A percentile compares a stretch with the other conserved stretches of the same genome.
These are phyloP conservation scores for Thuja plicata DNA, from an alignment of 83 land plant species.

Conservation along the genomic window DNA sequence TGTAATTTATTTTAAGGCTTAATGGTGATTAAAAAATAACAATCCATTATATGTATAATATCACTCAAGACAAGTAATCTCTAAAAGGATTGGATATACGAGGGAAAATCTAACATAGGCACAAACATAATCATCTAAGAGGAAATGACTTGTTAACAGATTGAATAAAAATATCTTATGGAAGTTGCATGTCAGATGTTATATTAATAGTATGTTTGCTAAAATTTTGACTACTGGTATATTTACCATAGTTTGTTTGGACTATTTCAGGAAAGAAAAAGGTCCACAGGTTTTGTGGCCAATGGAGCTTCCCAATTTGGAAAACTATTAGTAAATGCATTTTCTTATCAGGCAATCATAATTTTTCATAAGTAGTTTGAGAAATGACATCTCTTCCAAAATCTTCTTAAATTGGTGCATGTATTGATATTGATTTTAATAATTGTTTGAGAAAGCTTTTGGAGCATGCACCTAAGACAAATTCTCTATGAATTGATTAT, in stretches of 20 bases:
- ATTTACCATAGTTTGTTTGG: constrained; percentile 54
- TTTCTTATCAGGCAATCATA: constrained; percentile 27
- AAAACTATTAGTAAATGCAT: constrained; percentile 30
- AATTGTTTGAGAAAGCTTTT: constrained; percentile 35
- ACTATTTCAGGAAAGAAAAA: neutral
- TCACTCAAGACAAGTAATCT: too few relatives aligned
- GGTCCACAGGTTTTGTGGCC: constrained; percentile 9
- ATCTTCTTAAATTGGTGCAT: neutral
- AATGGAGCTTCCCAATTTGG: constrained; percentile 6
- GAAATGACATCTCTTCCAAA: neutral
- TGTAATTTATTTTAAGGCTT: too few relatives aligned
- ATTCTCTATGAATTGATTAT: constrained; percentile 48
- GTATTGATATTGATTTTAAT: neutral
- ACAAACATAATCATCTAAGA: neutral
- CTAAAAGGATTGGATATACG: constrained; percentile 29
- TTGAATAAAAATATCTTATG: constrained; percentile 49
- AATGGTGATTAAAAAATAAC: too few relatives aligned
- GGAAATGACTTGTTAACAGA: neutral
- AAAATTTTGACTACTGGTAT: neutral
- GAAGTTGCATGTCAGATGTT: neutral
- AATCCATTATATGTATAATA: too few relatives aligned
- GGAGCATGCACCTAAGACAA: constrained; percentile 25
- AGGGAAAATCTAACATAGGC: constrained; percentile 10
- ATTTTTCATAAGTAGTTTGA: neutral
- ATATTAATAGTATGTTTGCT: neutral